Base-by-base conservation (phyloP, 768 basidiomycete species). In the Pisolithus marmoratus region DNA sequence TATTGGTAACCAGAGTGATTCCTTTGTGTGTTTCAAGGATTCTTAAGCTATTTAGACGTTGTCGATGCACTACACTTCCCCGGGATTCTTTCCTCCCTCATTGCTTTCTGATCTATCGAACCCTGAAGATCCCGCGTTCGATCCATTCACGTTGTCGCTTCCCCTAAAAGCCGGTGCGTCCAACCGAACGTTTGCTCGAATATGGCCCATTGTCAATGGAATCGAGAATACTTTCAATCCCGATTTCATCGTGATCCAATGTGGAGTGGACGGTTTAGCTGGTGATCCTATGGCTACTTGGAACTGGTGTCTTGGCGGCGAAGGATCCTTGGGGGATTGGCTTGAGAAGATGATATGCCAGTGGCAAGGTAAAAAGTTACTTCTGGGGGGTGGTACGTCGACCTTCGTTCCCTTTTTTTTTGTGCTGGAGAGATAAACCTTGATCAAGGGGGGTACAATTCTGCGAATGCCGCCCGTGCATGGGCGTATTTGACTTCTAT, bases 401-500 rank as follows among this genome's bases (percentile, higher is more conserved):
- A 29, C 20, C 23, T 56, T 50, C 15, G 36, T 19, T 53, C 34
- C 17, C 26, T 55, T 38, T 26, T 23, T 2, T n/a, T 29, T 17
- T n/a, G 8, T 3, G 31, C 24, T 38, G 52, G 27, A 19, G 14
- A 23, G 51, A 60, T n/a, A 58, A 58, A 48, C 42, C 34, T 7
- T 60, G 51, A 63, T 42, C 54, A 67, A 78, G 91, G 93, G 17
- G 94, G 94, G 0, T 96, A 98, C 63, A 75, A 88, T 58, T 80
- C 82, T 4, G 72, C 89, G 2, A 94, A 94, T 58, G 84, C 84
- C 1, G 93, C 94, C 0, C 79, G 93, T 12, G 89, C 90, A 0
- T 96, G 92, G 91, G 74, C 90, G 1, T 83, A 83, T 60, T 69
- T 94, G 17, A 95, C 93, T 1, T 85, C 86, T 0, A 69, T 89